These are phyloP conservation scores for Basidiobolus meristosporus DNA, from an alignment of 371 early-diverging fungal species.

Conservation along the genomic window DNA sequence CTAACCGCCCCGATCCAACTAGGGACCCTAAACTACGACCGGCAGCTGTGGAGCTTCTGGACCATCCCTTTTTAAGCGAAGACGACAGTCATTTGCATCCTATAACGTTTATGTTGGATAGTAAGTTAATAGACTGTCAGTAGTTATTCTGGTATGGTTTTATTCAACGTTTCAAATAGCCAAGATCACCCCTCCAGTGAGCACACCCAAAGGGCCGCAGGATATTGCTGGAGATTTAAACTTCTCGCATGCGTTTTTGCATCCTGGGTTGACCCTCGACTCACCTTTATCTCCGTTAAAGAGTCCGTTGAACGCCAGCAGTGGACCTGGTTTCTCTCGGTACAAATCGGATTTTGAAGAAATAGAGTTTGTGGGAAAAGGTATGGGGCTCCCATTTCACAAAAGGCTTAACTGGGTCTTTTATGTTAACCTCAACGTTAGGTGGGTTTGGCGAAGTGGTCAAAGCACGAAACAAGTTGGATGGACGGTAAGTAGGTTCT, in stretches of 20 bases:
- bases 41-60: slow-evolving; percentile 41
- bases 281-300: slow-evolving; percentile 4
- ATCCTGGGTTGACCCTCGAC: no score
- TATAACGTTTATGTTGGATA: slow-evolving; percentile 1
- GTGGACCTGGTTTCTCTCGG: slow-evolving; percentile 21
- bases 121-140: no score
- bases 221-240: no score
- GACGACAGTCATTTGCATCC: neutral
- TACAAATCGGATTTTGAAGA: slow-evolving; percentile 86
- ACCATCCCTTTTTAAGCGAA: slow-evolving; percentile 31
- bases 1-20: no score
- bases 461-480: slow-evolving; percentile 59
- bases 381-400: slow-evolving; percentile 9
- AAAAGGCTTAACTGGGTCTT: neutral
- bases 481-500: slow-evolving; percentile 5
- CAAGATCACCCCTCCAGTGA: no score
- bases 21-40: slow-evolving; percentile 41
- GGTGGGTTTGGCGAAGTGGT: slow-evolving; percentile 86
- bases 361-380: slow-evolving; percentile 77
- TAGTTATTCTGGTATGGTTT: no score
- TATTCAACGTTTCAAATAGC: no score
- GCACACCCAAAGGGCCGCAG: no score
- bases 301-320: slow-evolving; percentile 1
- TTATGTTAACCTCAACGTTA: neutral
- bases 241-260: no score